A percentile compares a stretch with the other conserved stretches of the same genome.
Evolutionary conservation across 257 asterid genomes (phyloP).

Genomic region (Rehmannia glutinosa): DNA sequence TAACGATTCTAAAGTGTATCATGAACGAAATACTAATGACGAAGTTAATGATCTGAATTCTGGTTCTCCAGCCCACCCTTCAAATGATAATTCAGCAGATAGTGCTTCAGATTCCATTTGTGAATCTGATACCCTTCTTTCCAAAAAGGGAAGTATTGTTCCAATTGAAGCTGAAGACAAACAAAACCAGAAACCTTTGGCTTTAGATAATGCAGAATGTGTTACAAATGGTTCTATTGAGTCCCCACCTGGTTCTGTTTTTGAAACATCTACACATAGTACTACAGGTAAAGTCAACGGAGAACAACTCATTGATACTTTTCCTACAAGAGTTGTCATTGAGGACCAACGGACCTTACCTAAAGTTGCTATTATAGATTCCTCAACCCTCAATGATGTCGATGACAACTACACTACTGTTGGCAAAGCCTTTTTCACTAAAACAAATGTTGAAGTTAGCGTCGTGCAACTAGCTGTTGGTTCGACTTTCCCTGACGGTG

Average conservation of each 20-base stretch:
- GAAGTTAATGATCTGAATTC: slow-evolving; percentile 21
- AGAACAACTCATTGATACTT: slow-evolving; percentile 1
- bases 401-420: too few species aligned
- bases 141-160: slow-evolving; percentile 9
- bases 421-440: too few species aligned
- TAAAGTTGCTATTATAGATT: too few species aligned
- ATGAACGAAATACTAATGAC: neutral
- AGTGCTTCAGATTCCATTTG: slow-evolving; percentile 15
- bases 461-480: too few species aligned
- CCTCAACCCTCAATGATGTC: too few species aligned
- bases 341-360: neutral
- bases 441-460: too few species aligned
- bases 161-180: slow-evolving; percentile 6
- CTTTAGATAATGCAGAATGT: slow-evolving; percentile 17
- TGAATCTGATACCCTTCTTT: slow-evolving; percentile 12
- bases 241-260: too few species aligned
- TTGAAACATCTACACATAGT: too few species aligned
- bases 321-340: neutral
- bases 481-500: neutral
- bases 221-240: neutral
- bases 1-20: slow-evolving; percentile 20
- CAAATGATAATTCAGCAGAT: slow-evolving; percentile 12
- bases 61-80: too few species aligned
- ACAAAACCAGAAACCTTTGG: slow-evolving; percentile 8
- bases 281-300: too few species aligned